These are phyloP conservation scores for Fusarium beomiforme DNA, from an alignment of 2,329 filamentous ascomycete species.

Conservation along the genomic window DNA sequence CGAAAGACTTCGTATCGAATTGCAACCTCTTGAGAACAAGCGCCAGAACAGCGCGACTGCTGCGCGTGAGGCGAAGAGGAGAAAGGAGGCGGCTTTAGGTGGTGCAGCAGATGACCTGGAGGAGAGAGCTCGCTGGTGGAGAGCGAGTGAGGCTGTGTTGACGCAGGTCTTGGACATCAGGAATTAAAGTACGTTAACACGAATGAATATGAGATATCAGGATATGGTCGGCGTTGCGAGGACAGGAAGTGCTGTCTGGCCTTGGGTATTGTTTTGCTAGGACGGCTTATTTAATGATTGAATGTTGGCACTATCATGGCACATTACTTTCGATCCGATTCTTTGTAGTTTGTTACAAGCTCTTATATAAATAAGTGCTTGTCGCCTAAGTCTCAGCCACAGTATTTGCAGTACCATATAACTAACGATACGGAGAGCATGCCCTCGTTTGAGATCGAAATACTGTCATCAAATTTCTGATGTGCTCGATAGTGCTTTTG, in stretches of 20 bases:
- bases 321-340: background rate
- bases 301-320: background rate
- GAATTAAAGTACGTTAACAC: slow-evolving; percentile 40
- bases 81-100: slow-evolving; percentile 72
- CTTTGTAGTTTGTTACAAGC: background rate
- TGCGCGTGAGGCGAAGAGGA: slow-evolving; percentile 75
- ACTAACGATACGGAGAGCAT: too few species aligned
- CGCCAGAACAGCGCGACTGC: slow-evolving; percentile 71
- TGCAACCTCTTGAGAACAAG: slow-evolving; percentile 74
- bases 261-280: background rate
- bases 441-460: background rate
- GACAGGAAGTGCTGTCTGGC: background rate
- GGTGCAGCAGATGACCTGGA: slow-evolving; percentile 79
- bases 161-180: slow-evolving; percentile 70
- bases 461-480: background rate
- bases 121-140: slow-evolving; percentile 79
- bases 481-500: background rate
- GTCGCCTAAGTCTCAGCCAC: background rate
- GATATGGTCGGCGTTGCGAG: slow-evolving; percentile 23
- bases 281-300: background rate
- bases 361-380: too few species aligned
- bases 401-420: background rate
- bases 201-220: background rate
- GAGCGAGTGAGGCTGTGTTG: slow-evolving; percentile 72
- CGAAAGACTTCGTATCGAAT: slow-evolving; percentile 73